Evolutionary conservation across 306 rosid species (phyloP).

Genomic region (Amphicarpaea edgeworthii): DNA sequence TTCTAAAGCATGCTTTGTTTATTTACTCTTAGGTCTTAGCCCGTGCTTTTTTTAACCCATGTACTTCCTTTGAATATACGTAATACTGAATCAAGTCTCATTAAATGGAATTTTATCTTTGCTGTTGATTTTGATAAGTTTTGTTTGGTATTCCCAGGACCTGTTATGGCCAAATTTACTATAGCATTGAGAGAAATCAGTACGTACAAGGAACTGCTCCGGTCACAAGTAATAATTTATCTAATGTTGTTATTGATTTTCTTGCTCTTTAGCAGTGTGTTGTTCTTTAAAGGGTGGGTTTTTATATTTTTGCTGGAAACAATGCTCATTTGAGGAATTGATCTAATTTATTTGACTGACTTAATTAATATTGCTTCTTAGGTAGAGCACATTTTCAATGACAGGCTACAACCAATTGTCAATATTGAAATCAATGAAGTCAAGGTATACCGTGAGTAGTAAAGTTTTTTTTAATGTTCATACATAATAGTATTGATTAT

Average conservation of each 20-base stretch:
- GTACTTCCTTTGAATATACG: constrained; percentile 30
- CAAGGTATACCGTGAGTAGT: constrained; percentile 58
- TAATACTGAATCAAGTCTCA: constrained; percentile 25
- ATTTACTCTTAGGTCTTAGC: constrained; percentile 37
- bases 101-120: constrained; percentile 24
- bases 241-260: neutral
- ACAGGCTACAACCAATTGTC: constrained; percentile 61
- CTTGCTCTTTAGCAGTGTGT: constrained; percentile 38
- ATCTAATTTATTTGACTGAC: constrained; percentile 44
- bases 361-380: constrained; percentile 50
- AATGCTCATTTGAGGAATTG: constrained; percentile 24
- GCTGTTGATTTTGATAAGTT: constrained; percentile 36
- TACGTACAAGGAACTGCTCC: constrained; percentile 92
- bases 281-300: constrained; percentile 13
- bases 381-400: constrained; percentile 78
- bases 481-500: constrained; percentile 18
- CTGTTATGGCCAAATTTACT: constrained; percentile 88
- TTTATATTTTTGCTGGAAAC: neutral
- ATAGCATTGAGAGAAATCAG: constrained; percentile 89
- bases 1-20: constrained; percentile 36
- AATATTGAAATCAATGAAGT: constrained; percentile 74
- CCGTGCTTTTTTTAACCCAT: constrained; percentile 1
- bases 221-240: constrained; percentile 72
- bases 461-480: neutral
- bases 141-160: constrained; percentile 62